Conservation (phyloP, 371 early-diverging fungal species). For the Mucor plumbeus region DNA sequence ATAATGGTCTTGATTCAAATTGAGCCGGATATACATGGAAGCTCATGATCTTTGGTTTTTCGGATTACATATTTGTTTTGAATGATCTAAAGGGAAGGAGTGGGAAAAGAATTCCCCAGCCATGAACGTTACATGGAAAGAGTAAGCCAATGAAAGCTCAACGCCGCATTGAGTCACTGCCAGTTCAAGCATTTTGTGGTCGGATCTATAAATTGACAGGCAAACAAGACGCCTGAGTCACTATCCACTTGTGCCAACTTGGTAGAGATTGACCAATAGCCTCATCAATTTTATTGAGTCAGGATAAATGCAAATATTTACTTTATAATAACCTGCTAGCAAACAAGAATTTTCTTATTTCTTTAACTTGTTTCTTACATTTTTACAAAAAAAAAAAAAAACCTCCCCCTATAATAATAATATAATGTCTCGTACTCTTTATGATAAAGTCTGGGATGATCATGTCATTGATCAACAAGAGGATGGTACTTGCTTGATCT, state of each 20-base stretch:
- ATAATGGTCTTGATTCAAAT: neutral
- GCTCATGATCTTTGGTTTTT: neutral
- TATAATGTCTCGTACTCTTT: constrained; percentile 56
- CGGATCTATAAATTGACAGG: constrained; percentile 29
- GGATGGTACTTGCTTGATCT: constrained; percentile 69
- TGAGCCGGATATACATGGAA: neutral
- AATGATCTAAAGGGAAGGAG: neutral
- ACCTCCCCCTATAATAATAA: neutral
- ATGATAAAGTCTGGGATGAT: constrained; percentile 57
- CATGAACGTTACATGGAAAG: neutral
- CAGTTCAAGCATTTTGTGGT: constrained; percentile 5
- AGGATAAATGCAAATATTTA: constrained; percentile 26
- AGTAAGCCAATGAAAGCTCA: constrained; percentile 4
- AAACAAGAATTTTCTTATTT: constrained; percentile 8
- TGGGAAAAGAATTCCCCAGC: constrained; percentile 15
- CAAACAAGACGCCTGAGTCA: constrained; percentile 22
- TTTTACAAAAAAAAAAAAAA: constrained; percentile 5
- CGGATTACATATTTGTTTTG: neutral
- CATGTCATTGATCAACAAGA: constrained; percentile 53
- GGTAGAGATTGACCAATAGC: constrained; percentile 16
- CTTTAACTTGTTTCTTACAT: constrained; percentile 22
- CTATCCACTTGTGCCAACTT: neutral
- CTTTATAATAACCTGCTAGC: constrained; percentile 7
- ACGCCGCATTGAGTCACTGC: constrained; percentile 16
- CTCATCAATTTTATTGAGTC: constrained; percentile 18